Evolutionary conservation across 108 stramenopile species (phyloP).

Genomic region (Discostella stelligeroides): DNA sequence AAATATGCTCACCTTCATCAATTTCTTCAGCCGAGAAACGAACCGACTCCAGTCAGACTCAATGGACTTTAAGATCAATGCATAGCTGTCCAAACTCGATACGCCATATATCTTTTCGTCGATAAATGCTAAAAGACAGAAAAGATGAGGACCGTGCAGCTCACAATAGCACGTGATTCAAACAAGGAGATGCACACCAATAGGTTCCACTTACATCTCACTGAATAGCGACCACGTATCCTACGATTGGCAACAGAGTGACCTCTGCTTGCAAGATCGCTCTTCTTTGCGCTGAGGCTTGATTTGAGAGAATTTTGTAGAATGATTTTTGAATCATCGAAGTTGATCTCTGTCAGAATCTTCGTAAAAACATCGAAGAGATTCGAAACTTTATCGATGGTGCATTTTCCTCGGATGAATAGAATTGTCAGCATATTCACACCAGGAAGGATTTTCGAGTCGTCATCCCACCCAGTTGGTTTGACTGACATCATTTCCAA

Average conservation of each 20-base stretch:
- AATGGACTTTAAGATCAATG: constrained; percentile 58
- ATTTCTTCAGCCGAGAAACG: constrained; percentile 51
- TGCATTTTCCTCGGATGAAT: constrained; percentile 68
- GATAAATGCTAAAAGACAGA: constrained; percentile 53
- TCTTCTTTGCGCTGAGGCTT: constrained; percentile 42
- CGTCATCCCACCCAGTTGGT: constrained; percentile 46
- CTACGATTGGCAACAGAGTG: constrained; percentile 38
- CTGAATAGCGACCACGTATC: constrained; percentile 55
- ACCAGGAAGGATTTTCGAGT: constrained; percentile 58
- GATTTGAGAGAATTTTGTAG: constrained; percentile 41
- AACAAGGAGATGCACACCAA: constrained; percentile 1
- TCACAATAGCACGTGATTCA: not conserved
- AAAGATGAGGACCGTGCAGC: not conserved
- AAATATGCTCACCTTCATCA: constrained; percentile 45
- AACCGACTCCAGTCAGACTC: constrained; percentile 77
- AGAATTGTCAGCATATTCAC: constrained; percentile 71
- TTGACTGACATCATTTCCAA: constrained; percentile 55
- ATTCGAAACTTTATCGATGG: constrained; percentile 59
- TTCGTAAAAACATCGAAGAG: constrained; percentile 73
- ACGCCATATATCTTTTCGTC: constrained; percentile 83
- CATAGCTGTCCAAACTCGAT: constrained; percentile 59
- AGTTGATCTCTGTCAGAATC: constrained; percentile 54
- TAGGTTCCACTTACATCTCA: constrained; percentile 14
- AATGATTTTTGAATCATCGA: constrained; percentile 39
- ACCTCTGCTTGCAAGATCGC: constrained; percentile 35